Percentiles rank a stretch among this genome's conserved stretches.
Evolutionary conservation across 768 basidiomycete species (phyloP).

Genomic region (Cubamyces lactineus): DNA sequence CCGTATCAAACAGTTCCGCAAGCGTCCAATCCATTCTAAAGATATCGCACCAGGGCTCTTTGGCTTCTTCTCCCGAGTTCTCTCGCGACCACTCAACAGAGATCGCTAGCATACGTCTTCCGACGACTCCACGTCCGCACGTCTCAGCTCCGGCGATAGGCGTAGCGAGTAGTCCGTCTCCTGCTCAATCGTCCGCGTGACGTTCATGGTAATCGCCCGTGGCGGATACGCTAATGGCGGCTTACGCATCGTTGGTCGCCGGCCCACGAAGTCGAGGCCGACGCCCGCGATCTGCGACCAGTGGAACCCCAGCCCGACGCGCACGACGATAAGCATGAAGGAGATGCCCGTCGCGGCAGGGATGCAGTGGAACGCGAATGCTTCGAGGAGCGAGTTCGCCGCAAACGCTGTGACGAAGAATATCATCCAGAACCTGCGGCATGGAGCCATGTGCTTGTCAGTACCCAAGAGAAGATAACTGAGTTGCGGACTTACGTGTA

Average conservation of each 20-base stretch:
- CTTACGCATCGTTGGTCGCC: slow-evolving; percentile 8
- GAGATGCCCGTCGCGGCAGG: slow-evolving; percentile 24
- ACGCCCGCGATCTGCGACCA: slow-evolving; percentile 9
- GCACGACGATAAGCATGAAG: slow-evolving; percentile 24
- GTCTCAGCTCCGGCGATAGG: slow-evolving; percentile 1
- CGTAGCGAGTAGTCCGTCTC: slow-evolving; percentile 19
- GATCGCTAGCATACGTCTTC: slow-evolving; percentile 4
- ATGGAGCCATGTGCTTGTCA: neutral
- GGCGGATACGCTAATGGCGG: slow-evolving; percentile 1
- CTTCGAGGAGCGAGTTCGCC: slow-evolving; percentile 13
- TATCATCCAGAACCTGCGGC: slow-evolving; percentile 16
- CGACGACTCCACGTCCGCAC: neutral
- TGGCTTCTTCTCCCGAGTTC: too few species aligned
- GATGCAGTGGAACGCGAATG: slow-evolving; percentile 18
- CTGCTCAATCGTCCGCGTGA: slow-evolving; percentile 19
- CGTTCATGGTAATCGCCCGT: slow-evolving; percentile 13
- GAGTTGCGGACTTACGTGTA: slow-evolving; percentile 12
- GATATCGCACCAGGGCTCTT: too few species aligned
- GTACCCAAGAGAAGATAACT: neutral
- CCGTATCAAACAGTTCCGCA: too few species aligned
- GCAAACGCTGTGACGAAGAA: slow-evolving; percentile 17
- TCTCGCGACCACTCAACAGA: too few species aligned
- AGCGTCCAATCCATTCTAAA: too few species aligned
- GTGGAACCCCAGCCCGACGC: slow-evolving; percentile 23
- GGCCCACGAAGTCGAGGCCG: neutral